Percentiles rank a stretch among this genome's conserved stretches.
Evolutionary conservation across 108 stramenopile genomes (phyloP).

Genomic region (Skeletonema grethae): DNA sequence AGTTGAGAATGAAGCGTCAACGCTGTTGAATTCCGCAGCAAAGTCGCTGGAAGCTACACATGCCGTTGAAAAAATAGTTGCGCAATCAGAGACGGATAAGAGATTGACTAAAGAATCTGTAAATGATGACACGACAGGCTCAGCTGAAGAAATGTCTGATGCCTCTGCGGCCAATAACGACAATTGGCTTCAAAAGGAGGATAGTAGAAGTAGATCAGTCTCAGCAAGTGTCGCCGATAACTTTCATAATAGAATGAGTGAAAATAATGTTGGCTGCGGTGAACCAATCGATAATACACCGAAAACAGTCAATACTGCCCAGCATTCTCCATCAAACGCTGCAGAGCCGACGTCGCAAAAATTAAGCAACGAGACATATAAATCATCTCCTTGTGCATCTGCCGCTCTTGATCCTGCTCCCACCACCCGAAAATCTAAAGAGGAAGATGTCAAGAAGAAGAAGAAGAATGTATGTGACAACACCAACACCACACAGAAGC

Average conservation of each 20-base stretch:
- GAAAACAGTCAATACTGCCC: neutral
- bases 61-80: neutral
- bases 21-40: neutral
- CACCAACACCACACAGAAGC: neutral
- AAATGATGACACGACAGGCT: neutral
- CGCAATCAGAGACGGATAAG: neutral
- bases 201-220: neutral
- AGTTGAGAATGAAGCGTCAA: constrained; percentile 1
- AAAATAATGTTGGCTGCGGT: neutral
- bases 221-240: neutral
- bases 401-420: neutral
- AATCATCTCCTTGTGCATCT: neutral
- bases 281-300: neutral
- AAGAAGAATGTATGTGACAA: neutral
- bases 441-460: neutral
- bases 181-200: neutral
- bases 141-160: neutral
- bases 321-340: neutral
- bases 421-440: neutral
- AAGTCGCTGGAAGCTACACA: neutral
- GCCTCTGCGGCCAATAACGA: neutral
- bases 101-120: neutral
- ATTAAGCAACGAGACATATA: neutral
- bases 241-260: neutral
- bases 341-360: neutral